Percentiles rank a stretch among this genome's conserved stretches.
phyloP scores from a whole-genome alignment of 2,329 filamentous ascomycete genomes.

The Epichloe baconii region DNA sequence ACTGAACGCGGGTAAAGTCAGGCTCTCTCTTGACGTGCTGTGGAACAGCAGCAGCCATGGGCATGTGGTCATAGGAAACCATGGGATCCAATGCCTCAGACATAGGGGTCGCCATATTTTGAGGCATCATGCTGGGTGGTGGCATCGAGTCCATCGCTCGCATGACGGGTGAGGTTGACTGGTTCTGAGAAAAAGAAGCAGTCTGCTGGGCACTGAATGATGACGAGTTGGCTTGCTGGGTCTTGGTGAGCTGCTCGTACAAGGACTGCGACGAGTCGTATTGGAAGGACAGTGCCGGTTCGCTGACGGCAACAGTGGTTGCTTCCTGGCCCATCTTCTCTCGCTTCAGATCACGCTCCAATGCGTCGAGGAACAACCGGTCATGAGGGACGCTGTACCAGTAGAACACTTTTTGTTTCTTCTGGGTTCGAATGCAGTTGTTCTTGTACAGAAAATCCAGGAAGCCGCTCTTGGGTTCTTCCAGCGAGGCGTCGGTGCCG shows the following conservation, averaged over 20 bases:
- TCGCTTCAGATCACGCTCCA: slow-evolving; percentile 94
- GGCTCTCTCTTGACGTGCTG: slow-evolving; percentile 80
- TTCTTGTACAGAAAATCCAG: slow-evolving; percentile 99
- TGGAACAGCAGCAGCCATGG: slow-evolving; percentile 55
- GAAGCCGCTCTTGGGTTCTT: slow-evolving; percentile 97
- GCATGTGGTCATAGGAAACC: slow-evolving; percentile 55
- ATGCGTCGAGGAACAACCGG: slow-evolving; percentile 87
- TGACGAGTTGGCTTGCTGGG: slow-evolving; percentile 95
- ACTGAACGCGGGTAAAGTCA: slow-evolving; percentile 70
- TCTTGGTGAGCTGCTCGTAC: slow-evolving; percentile 98
- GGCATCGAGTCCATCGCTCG: slow-evolving; percentile 90
- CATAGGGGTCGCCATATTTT: slow-evolving; percentile 39
- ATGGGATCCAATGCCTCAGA: slow-evolving; percentile 58
- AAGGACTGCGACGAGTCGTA: slow-evolving; percentile 98
- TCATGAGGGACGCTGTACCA: slow-evolving; percentile 99
- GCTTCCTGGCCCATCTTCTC: slow-evolving; percentile 99
- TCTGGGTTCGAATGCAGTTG: slow-evolving; percentile 98
- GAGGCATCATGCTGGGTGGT: slow-evolving; percentile 67
- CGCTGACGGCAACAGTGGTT: slow-evolving; percentile 90
- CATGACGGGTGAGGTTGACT: slow-evolving; percentile 80
- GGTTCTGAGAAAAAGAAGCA: slow-evolving; percentile 53
- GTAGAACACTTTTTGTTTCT: slow-evolving; percentile 99
- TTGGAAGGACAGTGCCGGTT: slow-evolving; percentile 94
- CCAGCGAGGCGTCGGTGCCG: slow-evolving; percentile 91
- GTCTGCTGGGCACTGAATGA: slow-evolving; percentile 77